phyloP scores from a whole-genome alignment of 2,329 filamentous ascomycete genomes.

The Alternaria angustiovoidea region DNA sequence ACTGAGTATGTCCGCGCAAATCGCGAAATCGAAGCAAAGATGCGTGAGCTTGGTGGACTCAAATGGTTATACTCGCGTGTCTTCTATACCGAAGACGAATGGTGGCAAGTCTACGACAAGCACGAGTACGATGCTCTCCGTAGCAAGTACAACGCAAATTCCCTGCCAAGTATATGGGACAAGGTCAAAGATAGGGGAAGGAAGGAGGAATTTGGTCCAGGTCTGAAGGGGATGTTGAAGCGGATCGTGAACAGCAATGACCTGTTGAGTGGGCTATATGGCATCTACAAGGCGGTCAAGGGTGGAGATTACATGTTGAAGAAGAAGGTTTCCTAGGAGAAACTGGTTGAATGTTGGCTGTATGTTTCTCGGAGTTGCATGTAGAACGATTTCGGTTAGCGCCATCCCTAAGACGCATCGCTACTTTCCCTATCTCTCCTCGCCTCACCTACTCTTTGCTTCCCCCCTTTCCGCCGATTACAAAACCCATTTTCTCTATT shows the following conservation, averaged over 20 bases:
- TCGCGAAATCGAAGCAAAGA: slow-evolving; percentile 73
- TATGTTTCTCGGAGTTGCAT: neutral
- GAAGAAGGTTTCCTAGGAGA: slow-evolving; percentile 24
- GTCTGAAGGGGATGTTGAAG: slow-evolving; percentile 34
- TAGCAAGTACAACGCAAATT: slow-evolving; percentile 67
- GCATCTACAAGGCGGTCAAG: slow-evolving; percentile 46
- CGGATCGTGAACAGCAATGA: slow-evolving; percentile 35
- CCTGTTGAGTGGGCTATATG: slow-evolving; percentile 51
- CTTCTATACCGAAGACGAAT: slow-evolving; percentile 78
- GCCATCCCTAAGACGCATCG: neutral
- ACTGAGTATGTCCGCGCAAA: slow-evolving; percentile 74
- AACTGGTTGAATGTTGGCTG: neutral
- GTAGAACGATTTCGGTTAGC: neutral
- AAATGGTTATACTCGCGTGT: slow-evolving; percentile 91
- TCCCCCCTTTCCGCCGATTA: neutral
- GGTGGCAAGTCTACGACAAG: slow-evolving; percentile 70
- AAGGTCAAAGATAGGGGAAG: slow-evolving; percentile 62
- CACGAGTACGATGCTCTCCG: slow-evolving; percentile 70
- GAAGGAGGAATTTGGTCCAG: slow-evolving; percentile 25
- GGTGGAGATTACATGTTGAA: slow-evolving; percentile 45
- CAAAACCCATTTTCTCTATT: neutral
- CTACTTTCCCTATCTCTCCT: neutral
- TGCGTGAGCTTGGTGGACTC: slow-evolving; percentile 74
- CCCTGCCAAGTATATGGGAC: slow-evolving; percentile 73
- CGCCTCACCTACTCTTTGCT: neutral